Evolutionary conservation across 768 basidiomycete genomes (phyloP).

Genomic region (Asterophora parasitica): DNA sequence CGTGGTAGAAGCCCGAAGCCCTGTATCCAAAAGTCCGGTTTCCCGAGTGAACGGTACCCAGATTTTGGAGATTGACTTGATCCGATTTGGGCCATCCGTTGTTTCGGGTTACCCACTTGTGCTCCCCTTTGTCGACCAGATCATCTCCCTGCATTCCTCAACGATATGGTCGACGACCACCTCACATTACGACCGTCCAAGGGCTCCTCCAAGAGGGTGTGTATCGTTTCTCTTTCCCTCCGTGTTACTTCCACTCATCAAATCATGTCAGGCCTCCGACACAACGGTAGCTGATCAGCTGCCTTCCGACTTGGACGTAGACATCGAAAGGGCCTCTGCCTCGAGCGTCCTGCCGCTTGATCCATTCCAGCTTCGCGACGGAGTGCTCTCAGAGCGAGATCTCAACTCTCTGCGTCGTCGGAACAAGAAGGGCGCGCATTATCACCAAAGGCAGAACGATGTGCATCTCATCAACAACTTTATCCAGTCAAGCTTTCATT

Average conservation of each 20-base stretch:
- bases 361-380: conserved; percentile 63
- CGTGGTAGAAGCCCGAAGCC: conserved; percentile 15
- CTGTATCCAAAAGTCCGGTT: conserved; percentile 22
- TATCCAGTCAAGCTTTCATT: not conserved
- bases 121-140: conserved; percentile 20
- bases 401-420: conserved; percentile 58
- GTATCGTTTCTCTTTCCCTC: conserved; percentile 10
- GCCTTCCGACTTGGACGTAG: conserved; percentile 30
- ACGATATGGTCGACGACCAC: conserved; percentile 30
- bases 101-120: conserved; percentile 33
- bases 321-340: conserved; percentile 40
- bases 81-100: conserved; percentile 34
- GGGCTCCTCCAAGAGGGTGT: conserved; percentile 23
- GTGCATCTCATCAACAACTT: conserved; percentile 31
- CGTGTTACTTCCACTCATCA: conserved; percentile 5
- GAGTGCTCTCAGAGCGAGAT: conserved; percentile 57
- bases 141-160: conserved; percentile 20
- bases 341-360: conserved; percentile 38
- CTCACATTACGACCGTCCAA: conserved; percentile 26
- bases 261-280: conserved; percentile 37
- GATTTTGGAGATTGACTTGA: conserved; percentile 31
- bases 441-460: conserved; percentile 69
- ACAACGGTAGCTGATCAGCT: conserved; percentile 45
- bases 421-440: conserved; percentile 52
- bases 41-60: conserved; percentile 25